Conservation (phyloP, 1,139 yeast genomes). For the Candida buenavistaensis region DNA sequence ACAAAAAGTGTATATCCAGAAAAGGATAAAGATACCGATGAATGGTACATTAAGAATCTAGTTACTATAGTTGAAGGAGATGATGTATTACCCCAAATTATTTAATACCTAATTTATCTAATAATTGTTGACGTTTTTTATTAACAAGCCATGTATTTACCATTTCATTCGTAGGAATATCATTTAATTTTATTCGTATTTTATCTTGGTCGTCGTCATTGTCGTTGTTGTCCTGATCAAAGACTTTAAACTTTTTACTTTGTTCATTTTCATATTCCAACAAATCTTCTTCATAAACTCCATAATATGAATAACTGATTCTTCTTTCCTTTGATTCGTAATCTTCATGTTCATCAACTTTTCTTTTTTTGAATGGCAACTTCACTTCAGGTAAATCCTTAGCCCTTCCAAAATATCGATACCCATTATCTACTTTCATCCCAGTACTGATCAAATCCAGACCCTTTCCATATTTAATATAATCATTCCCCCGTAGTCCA, state of each 20-base stretch:
- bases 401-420: slow-evolving; percentile 82
- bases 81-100: neutral
- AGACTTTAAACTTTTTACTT: slow-evolving; percentile 15
- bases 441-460: slow-evolving; percentile 26
- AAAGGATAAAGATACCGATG: slow-evolving; percentile 27
- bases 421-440: slow-evolving; percentile 23
- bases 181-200: slow-evolving; percentile 5
- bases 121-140: slow-evolving; percentile 43
- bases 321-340: slow-evolving; percentile 18
- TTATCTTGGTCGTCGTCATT: neutral
- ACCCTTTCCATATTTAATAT: slow-evolving; percentile 26
- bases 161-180: slow-evolving; percentile 38
- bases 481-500: slow-evolving; percentile 67
- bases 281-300: slow-evolving; percentile 37
- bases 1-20: slow-evolving; percentile 39
- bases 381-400: slow-evolving; percentile 76
- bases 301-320: slow-evolving; percentile 41
- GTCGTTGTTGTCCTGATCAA: neutral
- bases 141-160: slow-evolving; percentile 50
- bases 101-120: slow-evolving; percentile 12
- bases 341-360: slow-evolving; percentile 16
- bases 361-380: slow-evolving; percentile 21
- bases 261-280: slow-evolving; percentile 23
- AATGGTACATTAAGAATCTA: slow-evolving; percentile 25
- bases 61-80: slow-evolving; percentile 23